Conservation (phyloP, 306 rosid species). For the Sicyos baderoa region DNA sequence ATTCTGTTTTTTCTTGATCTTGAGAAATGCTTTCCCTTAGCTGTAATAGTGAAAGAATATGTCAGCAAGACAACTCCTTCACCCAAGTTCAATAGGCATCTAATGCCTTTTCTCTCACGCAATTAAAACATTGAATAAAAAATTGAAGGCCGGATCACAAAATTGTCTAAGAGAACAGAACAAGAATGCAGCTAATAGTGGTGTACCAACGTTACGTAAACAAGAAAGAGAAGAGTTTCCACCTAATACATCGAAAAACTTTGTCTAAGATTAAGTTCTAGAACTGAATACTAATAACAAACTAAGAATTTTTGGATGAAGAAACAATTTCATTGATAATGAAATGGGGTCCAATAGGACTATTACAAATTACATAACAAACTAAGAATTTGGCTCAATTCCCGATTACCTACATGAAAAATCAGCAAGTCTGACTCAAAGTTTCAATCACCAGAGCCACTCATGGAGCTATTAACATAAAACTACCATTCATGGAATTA, state of each 20-base stretch:
- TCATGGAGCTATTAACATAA: neutral
- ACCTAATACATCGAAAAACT: neutral
- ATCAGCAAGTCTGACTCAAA: neutral
- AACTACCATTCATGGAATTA: too few relatives aligned
- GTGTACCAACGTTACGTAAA: neutral
- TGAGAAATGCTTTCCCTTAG: conserved; percentile 79
- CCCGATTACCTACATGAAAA: neutral
- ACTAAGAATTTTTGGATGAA: neutral
- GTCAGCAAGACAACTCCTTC: conserved; percentile 17
- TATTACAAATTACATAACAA: too few relatives aligned
- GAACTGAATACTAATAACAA: neutral
- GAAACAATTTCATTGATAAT: too few relatives aligned
- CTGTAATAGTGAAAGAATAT: conserved; percentile 32
- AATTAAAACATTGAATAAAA: neutral
- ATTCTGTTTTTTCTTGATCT: conserved; percentile 67
- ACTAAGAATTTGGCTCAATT: neutral
- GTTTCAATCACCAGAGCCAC: neutral
- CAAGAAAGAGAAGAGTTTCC: neutral
- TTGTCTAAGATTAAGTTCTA: neutral
- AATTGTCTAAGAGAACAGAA: neutral
- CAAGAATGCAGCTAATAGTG: neutral
- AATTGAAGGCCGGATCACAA: neutral
- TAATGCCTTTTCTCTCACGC: neutral
- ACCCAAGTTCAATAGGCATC: neutral
- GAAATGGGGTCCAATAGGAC: too few relatives aligned